Evolutionary conservation across 2,329 filamentous ascomycete genomes (phyloP).

Genomic region (Piedraia hortae): DNA sequence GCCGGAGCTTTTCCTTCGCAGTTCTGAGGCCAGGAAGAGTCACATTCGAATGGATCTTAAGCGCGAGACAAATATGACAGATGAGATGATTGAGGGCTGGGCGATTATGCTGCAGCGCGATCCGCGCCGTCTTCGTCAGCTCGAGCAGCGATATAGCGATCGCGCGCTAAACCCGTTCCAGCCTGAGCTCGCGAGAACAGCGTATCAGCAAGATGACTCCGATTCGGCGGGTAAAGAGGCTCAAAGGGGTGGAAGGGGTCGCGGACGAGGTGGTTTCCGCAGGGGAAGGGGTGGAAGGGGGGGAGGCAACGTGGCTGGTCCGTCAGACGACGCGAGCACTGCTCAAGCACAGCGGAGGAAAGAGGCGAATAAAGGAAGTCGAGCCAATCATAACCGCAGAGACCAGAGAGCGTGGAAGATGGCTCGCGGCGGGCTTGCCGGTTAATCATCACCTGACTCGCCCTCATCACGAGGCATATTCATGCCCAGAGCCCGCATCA

Average conservation of each 20-base stretch:
- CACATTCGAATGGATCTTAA: slow-evolving; percentile 35
- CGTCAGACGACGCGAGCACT: slow-evolving; percentile 41
- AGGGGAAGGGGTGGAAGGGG: slow-evolving; percentile 14
- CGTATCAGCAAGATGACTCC: slow-evolving; percentile 35
- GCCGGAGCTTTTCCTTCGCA: slow-evolving; percentile 40
- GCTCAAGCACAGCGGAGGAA: slow-evolving; percentile 46
- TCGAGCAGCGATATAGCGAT: slow-evolving; percentile 26
- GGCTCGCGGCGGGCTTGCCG: slow-evolving; percentile 26
- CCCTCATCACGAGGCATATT: slow-evolving; percentile 52
- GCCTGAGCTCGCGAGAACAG: slow-evolving; percentile 32
- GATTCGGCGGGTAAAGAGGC: slow-evolving; percentile 14
- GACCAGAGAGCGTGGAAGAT: slow-evolving; percentile 38
- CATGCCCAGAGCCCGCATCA: slow-evolving; percentile 67
- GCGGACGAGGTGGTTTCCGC: slow-evolving; percentile 25
- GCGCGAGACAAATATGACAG: slow-evolving; percentile 61
- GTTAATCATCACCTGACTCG: too few relatives aligned
- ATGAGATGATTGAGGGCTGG: slow-evolving; percentile 89
- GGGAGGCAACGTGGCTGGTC: slow-evolving; percentile 32
- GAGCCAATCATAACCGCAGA: slow-evolving; percentile 66
- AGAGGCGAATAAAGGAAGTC: slow-evolving; percentile 53
- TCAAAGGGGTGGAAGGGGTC: slow-evolving; percentile 11
- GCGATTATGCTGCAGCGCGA: slow-evolving; percentile 58
- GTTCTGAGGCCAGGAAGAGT: slow-evolving; percentile 39
- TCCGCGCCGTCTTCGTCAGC: slow-evolving; percentile 33
- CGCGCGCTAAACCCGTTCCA: slow-evolving; percentile 45